Base-by-base conservation (phyloP, 345 rosid species). In the Populus deltoides region DNA sequence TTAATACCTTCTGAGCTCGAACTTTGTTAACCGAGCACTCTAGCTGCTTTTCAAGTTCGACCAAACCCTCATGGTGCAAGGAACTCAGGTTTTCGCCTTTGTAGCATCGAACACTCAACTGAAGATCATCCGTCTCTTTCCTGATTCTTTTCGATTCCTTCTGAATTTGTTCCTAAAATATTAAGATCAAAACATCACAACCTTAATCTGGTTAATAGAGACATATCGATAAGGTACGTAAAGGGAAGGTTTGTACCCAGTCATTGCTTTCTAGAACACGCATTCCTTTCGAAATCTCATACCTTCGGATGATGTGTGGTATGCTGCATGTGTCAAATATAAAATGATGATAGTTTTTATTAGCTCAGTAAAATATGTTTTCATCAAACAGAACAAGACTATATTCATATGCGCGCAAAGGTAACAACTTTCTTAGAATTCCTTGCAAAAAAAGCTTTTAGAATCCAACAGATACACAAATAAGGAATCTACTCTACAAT, bases 1-100 rank as follows among this genome's bases (percentile, higher is more conserved):
- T 22, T 0, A 27, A 29, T 75, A 85, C 88, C 88, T 85, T 83
- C 39, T 84, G 78, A 47, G 84, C 75, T 35, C 79, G 84, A 73
- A 85, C 86, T 74, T 85, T 85, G 81, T 78, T 80, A 15, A 80
- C 27, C 7, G 86, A 78, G 65, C 73, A 75, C 59, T 78, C 82
- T 3, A 85, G 72, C 53, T 85, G 86, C 39, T 78, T 78, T 53
- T 85, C 86, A 49, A 85, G 76, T 3, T 75, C 69, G 73, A 63
- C 59, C 16, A 85, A 55, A 24, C 81, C 84, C 38, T 83, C 84
- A 1, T 78, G 57, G 15, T 72, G 82, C 36, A 80, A 68, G 41
- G 78, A 8, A 25, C 47, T 85, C 78, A 85, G 68, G 27, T 83
- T 80, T 49, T 62, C 70, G 11, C 74, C 85, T 0, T 76, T 85